Conservation (phyloP, 169 alveolate genomes). For the Theileria parva region DNA sequence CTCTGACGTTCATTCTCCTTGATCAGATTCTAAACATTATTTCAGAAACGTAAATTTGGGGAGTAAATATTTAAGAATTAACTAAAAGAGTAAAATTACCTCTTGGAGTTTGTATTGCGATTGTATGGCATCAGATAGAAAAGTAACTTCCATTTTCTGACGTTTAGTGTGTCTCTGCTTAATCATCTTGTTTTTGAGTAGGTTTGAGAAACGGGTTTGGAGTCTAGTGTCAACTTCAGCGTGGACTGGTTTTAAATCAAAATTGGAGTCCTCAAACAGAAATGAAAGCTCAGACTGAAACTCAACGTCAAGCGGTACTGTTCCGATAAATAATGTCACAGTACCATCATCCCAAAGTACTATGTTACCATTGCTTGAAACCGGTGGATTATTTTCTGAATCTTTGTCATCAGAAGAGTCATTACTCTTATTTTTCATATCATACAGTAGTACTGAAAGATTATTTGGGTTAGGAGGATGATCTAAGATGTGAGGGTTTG, state of each 20-base stretch:
- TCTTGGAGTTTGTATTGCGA: conserved; percentile 43
- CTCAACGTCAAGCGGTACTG: conserved; percentile 50
- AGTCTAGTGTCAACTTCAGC: conserved; percentile 55
- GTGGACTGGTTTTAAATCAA: conserved; percentile 63
- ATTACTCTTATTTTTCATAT: neutral
- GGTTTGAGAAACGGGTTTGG: conserved; percentile 56
- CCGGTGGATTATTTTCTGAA: neutral
- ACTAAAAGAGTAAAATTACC: neutral
- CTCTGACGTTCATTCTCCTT: conserved; percentile 58
- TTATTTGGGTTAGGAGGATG: conserved; percentile 25
- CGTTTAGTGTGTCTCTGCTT: conserved; percentile 47
- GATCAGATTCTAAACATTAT: conserved; percentile 24
- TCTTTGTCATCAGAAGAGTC: neutral
- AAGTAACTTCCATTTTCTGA: conserved; percentile 61
- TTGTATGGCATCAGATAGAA: conserved; percentile 60
- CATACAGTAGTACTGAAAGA: neutral
- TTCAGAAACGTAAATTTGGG: no score
- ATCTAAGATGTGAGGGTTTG: conserved; percentile 54
- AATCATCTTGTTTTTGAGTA: conserved; percentile 49
- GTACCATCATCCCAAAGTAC: conserved; percentile 69
- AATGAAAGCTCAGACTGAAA: conserved; percentile 43
- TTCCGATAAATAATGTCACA: conserved; percentile 51
- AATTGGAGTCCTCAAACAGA: conserved; percentile 60
- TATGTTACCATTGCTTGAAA: conserved; percentile 44
- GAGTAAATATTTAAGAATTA: neutral